Evolutionary conservation across 371 early-diverging fungal genomes (phyloP), one percentile per base, ranked within the genome.

Genomic region (Mortierella sp.): DNA sequence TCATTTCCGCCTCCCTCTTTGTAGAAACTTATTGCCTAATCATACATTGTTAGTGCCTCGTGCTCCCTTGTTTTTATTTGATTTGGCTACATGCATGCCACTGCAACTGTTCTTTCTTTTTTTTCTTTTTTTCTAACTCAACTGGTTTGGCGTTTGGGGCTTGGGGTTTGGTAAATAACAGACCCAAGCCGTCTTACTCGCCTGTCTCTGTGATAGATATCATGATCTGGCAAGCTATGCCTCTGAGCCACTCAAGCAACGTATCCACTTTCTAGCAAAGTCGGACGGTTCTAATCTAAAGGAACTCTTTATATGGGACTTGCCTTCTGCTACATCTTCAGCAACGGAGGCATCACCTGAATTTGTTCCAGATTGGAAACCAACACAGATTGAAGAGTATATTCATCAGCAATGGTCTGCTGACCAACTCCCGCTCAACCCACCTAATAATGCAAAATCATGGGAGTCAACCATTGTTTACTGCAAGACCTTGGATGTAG

Each of bases 161-260:
- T 26, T 31, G 35, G 57, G 35, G 17, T 22, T 54, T 49, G 49
- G 9, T 29, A 6, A 23, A 13, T 60, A 1, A 7, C 64, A 76
- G 77, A 56, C 62, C 19, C 77, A 77, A 34, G 72, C 56, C 0
- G 64, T 65, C 32, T 28, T 77, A 6, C 19, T 66, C 6, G 64
- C 77, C 12, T 45, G 57, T 10, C 65, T 77, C 5, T 77, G 72
- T 26, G 37, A 63, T 17, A 64, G 77, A 40, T 68, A 68, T 56
- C 77, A 77, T 43, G 77, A 77, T 45, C 62, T 78, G n/a, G 72
- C 66, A 15, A 61, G 66, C 15, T 61, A 63, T 26, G 78, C 78
- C 12, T 72, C 78, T 29, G 78, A 78, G 19, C 53, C 72, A 3
- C 63, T 78, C 43, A 68, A 62, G 65, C 78, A 78, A 26, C 68